Base-by-base conservation (phyloP, 371 early-diverging fungal species). In the Mucor lusitanicus region DNA sequence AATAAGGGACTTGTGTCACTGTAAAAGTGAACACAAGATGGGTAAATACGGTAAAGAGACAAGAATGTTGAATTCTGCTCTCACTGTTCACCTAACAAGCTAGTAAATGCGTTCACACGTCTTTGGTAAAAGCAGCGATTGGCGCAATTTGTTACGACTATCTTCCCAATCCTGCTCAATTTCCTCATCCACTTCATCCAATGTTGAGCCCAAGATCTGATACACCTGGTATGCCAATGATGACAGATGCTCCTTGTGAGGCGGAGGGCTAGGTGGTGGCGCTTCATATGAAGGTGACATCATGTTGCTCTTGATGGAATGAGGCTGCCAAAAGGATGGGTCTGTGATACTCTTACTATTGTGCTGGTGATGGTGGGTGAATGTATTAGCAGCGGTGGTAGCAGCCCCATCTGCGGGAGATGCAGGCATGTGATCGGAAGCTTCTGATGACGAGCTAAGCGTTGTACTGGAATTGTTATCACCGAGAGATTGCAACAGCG, bases 161-260 rank as follows among this genome's bases (percentile, higher is more conserved):
- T 54, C 21, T 48, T 74, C 74, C 74, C 74, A 74, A 46, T 70
- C 68, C 37, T 48, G 13, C 35, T 74, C 74, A 21, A 74, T 74
- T 21, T 74, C 71, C 25, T 70, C 65, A 57, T 74, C 74, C 3
- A 70, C 68, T 40, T 74, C 65, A 6, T 61, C 68, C 9, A 74
- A 23, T 1, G 70, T 54, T 4, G 70, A 70, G 0, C 71, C 74
- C 27, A 74, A 30, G 9, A 74, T 62, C 15, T 58, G 65, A 33
- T 62, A 32, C 3, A 74, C 68, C 40, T 68, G 68, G 27, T 13
- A 44, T 9, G 74, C 69, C 17, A 69, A 48, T 37, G 67, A 66
- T n/a, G 61, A 25, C 23, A 27, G 53, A 11, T 19, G 35, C 30
- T 32, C n/a, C 21, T 32, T n/a, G n/a, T 56, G 56, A 33, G 56